Evolutionary conservation across 371 early-diverging fungal genomes (phyloP), one percentile per base, ranked within the genome.

Genomic region (Rhizopus arrhizus): DNA sequence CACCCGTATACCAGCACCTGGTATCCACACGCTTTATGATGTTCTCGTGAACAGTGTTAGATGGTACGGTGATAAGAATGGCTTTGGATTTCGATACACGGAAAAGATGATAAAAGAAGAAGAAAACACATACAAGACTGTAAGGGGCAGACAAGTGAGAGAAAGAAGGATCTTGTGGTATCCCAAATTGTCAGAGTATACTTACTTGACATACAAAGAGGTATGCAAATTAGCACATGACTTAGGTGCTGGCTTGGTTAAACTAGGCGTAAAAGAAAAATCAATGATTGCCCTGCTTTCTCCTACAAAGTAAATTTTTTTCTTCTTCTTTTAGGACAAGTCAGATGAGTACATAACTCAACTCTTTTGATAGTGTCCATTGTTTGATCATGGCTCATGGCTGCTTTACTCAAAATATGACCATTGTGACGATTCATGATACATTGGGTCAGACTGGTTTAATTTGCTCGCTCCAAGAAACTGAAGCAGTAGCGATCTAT

Each of bases 371-470:
- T 75, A 89, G 89, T 64, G 83, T 83, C 59, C 79, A 90, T 65
- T 93, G 92, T 91, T 70, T 89, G 54, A 62, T 89, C 55, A 70
- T 85, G 8, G 87, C 91, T 22, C 87, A 89, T 62, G 85, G 82
- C 62, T 67, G 79, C 36, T 92, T 87, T 67, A 80, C 89, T 7
- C 93, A 92, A 69, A 74, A 74, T 50, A 78, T 89, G 62, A 85
- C 89, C 38, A 88, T 93, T 73, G 89, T 92, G 29, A 95, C 95
- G 34, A 91, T 91, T 10, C 92, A 94, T 74, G 93, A 91, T 53
- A 93, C 93, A 4, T 82, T 97, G 40, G 97, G 97, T 16, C 89
- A 89, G 63, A 92, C 91, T 15, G 95, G 93, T 35, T 84, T 92
- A 41, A 63, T 87, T 36, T 92, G 89, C 65, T 90, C 92, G 10